phyloP scores from a whole-genome alignment of 257 asterid genomes.

The Orobanche coerulescens region DNA sequence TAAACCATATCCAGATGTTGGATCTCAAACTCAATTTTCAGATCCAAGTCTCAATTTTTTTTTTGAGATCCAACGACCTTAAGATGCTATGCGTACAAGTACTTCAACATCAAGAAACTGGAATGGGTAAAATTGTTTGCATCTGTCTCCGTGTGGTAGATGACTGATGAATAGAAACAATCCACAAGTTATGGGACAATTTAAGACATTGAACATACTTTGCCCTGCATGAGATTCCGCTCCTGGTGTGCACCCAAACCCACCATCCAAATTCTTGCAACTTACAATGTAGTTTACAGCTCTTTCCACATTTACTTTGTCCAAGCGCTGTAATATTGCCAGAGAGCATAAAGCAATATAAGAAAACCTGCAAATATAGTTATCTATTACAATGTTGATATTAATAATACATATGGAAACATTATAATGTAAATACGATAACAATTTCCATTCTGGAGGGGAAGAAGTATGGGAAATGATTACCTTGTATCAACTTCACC shows the following conservation, averaged over 20 bases:
- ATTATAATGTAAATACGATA: background rate
- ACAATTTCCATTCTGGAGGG: background rate
- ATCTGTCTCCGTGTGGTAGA: background rate
- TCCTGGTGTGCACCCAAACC: constrained; percentile 94
- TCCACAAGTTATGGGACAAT: background rate
- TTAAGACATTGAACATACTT: constrained; percentile 43
- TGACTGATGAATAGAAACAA: constrained; percentile 7
- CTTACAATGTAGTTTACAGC: constrained; percentile 83
- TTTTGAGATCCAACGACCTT: no score
- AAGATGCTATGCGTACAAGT: background rate
- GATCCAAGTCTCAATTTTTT: no score
- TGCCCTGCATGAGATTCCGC: constrained; percentile 96
- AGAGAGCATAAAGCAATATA: constrained; percentile 72
- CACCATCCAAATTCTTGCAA: constrained; percentile 93
- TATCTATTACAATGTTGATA: constrained; percentile 1
- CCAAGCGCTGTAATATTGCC: constrained; percentile 58
- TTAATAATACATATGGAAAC: background rate
- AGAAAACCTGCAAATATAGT: constrained; percentile 55
- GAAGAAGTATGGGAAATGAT: constrained; percentile 5
- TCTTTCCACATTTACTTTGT: constrained; percentile 61
- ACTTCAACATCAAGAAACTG: background rate
- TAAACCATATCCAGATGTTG: no score
- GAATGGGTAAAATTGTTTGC: background rate
- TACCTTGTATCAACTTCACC: constrained; percentile 94
- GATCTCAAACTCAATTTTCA: no score